A percentile compares a stretch with the other conserved stretches of the same genome.
These are phyloP conservation scores for Bassia scoparia DNA, from an alignment of 148 eudicot species.

Conservation along the genomic window DNA sequence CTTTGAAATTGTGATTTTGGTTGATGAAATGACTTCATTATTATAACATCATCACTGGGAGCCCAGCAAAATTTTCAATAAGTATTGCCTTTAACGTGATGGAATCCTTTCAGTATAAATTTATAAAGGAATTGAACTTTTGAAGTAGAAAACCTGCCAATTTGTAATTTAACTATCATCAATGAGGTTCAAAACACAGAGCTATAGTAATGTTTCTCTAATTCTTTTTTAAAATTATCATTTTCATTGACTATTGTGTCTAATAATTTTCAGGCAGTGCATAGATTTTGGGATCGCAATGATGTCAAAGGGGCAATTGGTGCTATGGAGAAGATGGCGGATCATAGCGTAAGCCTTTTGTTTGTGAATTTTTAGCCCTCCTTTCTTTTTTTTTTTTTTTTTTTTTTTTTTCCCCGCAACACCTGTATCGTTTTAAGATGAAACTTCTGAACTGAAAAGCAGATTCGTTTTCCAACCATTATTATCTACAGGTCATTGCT, in stretches of 20 bases:
- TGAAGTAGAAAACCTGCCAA: background rate
- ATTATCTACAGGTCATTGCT: conserved; percentile 65
- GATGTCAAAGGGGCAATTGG: conserved; percentile 82
- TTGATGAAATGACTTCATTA: background rate
- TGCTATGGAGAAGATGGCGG: conserved; percentile 80
- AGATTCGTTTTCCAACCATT: conserved; percentile 15
- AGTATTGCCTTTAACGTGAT: background rate
- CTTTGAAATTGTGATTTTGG: background rate
- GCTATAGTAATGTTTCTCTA: background rate
- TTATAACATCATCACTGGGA: background rate
- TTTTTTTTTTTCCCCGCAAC: background rate
- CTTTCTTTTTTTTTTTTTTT: conserved; percentile 7
- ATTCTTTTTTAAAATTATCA: background rate
- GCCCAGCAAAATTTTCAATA: background rate
- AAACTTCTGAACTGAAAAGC: conserved; percentile 3
- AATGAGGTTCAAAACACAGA: background rate
- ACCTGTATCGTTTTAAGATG: background rate
- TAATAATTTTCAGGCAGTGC: conserved; percentile 54
- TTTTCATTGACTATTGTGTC: background rate
- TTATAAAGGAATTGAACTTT: background rate
- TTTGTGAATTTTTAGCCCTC: conserved; percentile 10
- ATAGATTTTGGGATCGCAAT: conserved; percentile 71
- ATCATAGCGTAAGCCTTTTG: conserved; percentile 65
- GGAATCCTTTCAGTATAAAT: background rate
- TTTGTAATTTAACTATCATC: background rate